These are phyloP conservation scores for Lepidium africanum DNA, from an alignment of 345 rosid genomes.

Conservation along the genomic window DNA sequence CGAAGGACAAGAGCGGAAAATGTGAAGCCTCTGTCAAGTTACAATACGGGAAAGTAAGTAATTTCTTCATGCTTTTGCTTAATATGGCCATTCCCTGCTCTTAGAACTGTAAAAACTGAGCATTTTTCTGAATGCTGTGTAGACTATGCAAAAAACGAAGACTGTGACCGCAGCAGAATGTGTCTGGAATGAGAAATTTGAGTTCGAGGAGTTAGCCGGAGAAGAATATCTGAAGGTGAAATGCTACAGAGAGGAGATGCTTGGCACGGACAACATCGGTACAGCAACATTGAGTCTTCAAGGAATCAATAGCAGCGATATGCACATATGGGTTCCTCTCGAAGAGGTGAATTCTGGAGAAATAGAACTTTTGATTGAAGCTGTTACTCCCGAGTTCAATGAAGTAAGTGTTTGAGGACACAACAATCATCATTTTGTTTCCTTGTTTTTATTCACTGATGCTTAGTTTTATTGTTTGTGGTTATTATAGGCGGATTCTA, in stretches of 20 bases:
- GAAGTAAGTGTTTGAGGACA: conserved; percentile 57
- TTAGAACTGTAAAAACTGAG: not conserved
- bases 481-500: conserved; percentile 41
- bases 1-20: conserved; percentile 60
- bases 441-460: conserved; percentile 8
- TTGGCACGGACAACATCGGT: conserved; percentile 81
- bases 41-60: conserved; percentile 81
- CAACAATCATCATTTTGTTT: conserved; percentile 1
- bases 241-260: conserved; percentile 62
- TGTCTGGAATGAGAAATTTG: conserved; percentile 70
- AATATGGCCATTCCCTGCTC: not conserved
- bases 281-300: conserved; percentile 80
- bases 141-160: conserved; percentile 65
- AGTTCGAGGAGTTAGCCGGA: conserved; percentile 78
- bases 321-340: conserved; percentile 80
- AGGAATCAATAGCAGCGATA: conserved; percentile 65
- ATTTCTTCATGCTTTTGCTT: not conserved
- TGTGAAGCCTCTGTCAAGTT: conserved; percentile 70
- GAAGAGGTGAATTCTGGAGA: conserved; percentile 92
- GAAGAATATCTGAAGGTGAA: conserved; percentile 76
- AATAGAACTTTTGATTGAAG: conserved; percentile 75
- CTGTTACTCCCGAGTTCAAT: conserved; percentile 39
- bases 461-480: not conserved
- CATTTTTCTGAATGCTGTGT: conserved; percentile 3
- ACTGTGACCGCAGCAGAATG: conserved; percentile 43